Evolutionary conservation across 202 grass and related monocot species (phyloP), one percentile per base, ranked within the genome.

Genomic region (Panicum virgatum): DNA sequence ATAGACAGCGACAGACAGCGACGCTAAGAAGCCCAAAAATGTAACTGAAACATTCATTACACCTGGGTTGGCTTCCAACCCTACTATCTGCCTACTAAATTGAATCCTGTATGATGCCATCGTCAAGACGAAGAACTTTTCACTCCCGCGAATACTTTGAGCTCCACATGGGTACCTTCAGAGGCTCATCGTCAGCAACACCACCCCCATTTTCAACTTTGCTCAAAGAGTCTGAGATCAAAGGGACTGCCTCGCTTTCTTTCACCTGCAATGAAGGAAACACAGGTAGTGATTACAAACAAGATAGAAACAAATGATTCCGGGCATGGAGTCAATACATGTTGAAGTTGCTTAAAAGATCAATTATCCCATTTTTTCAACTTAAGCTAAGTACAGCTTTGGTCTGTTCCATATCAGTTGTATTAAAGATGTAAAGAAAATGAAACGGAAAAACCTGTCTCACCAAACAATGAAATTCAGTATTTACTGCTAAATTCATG

Each of bases 131-230:
- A 69, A 45, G 43, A 69, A 50, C 40, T 69, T 79, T 60, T 90
- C 84, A 90, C 39, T 81, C 88, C 84, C 80, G 68, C 0, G 88
- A 83, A 73, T 90, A 90, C 70, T 90, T 90, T 13, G 88, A 90
- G 80, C 84, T 90, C 88, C 88, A 90, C 88, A 90, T 90, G 13
- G 88, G 80, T 72, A 87, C 88, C 84, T 90, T 90, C 45, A 90
- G 48, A 84, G 88, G 80, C 70, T 90, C 84, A 9, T 84, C 84
- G 1, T 76, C 84, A 77, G 37, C 54, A 59, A 52, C 62, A 59
- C 81, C 46, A 7, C 80, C 84, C 37, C 88, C 75, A 0, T 90
- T 90, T 83, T 90, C 88, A 84, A 84, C 84, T 83, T 86, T 90
- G 80, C 75, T 83, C 80, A 90, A 54, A 71, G 88, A 80, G 30